A percentile compares a stretch with the other conserved stretches of the same genome.
Conservation (phyloP, 345 rosid species). For the Eucalyptus marginata region DNA sequence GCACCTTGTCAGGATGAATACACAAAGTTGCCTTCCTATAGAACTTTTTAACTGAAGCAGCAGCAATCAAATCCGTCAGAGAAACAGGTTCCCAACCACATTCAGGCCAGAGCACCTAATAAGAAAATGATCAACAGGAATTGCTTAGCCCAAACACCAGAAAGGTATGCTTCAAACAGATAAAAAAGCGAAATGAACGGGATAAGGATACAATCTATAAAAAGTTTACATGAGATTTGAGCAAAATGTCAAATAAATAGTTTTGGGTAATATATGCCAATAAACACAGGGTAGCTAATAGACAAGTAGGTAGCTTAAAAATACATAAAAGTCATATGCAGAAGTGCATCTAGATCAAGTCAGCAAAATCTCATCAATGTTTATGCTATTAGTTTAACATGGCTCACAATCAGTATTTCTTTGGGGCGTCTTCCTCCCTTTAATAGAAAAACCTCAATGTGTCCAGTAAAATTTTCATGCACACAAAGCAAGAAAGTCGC, state of each 20-base stretch:
- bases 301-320: background rate
- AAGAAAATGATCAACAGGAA: background rate
- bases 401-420: background rate
- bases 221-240: background rate
- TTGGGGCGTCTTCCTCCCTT: background rate
- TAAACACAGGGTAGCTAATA: background rate
- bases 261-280: background rate
- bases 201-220: background rate
- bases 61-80: slow-evolving; percentile 30
- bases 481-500: background rate
- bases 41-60: slow-evolving; percentile 24
- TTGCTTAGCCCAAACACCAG: background rate
- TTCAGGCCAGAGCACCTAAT: slow-evolving; percentile 40
- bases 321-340: background rate
- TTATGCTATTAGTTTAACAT: background rate
- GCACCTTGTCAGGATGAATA: slow-evolving; percentile 50
- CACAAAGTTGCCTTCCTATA: slow-evolving; percentile 36
- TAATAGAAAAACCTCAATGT: background rate
- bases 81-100: slow-evolving; percentile 51
- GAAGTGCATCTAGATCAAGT: background rate
- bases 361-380: background rate
- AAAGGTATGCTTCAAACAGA: background rate
- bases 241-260: background rate
- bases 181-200: background rate
- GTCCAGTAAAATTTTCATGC: background rate